Percentiles rank a stretch among this genome's conserved stretches.
Conservation (phyloP, 2,329 filamentous ascomycete species). For the Scortechinia acanthostroma region DNA sequence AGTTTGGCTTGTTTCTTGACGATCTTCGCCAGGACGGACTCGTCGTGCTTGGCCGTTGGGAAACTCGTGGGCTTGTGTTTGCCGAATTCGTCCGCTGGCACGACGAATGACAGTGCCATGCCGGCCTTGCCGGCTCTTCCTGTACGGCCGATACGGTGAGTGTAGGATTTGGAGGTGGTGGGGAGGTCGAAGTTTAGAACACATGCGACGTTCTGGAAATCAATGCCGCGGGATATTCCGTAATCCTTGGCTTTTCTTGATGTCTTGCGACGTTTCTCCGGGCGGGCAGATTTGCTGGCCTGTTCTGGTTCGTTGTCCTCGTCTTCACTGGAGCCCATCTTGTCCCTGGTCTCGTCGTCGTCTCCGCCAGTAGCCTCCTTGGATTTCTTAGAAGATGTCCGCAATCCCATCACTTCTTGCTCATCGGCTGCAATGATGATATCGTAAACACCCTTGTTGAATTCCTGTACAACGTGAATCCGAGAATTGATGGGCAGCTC, state of each 20-base stretch:
- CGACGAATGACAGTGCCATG: constrained; percentile 91
- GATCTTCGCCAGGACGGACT: constrained; percentile 76
- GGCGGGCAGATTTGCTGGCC: constrained; percentile 15
- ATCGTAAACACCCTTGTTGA: constrained; percentile 94
- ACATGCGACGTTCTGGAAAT: constrained; percentile 90
- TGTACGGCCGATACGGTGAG: constrained; percentile 91
- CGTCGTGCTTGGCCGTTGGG: constrained; percentile 71
- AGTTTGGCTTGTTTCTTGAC: constrained; percentile 74
- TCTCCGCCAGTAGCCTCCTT: constrained; percentile 20
- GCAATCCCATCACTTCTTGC: constrained; percentile 71
- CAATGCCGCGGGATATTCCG: constrained; percentile 89
- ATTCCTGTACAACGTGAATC: constrained; percentile 91
- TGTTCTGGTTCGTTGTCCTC: constrained; percentile 15
- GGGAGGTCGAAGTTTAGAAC: constrained; percentile 97
- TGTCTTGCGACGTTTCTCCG: constrained; percentile 57
- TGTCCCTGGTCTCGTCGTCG: constrained; percentile 14
- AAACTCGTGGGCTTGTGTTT: constrained; percentile 86
- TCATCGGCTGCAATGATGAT: constrained; percentile 96
- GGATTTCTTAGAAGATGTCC: constrained; percentile 23
- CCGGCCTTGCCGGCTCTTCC: constrained; percentile 84
- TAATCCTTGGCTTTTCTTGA: constrained; percentile 75
- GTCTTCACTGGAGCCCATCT: constrained; percentile 10
- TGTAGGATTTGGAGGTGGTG: constrained; percentile 80
- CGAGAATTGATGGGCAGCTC: constrained; percentile 89
- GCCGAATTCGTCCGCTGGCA: constrained; percentile 73